Conservation (phyloP, 1,284 basidiomycete genomes). For the Anthracocystis panici-leucophaei region DNA sequence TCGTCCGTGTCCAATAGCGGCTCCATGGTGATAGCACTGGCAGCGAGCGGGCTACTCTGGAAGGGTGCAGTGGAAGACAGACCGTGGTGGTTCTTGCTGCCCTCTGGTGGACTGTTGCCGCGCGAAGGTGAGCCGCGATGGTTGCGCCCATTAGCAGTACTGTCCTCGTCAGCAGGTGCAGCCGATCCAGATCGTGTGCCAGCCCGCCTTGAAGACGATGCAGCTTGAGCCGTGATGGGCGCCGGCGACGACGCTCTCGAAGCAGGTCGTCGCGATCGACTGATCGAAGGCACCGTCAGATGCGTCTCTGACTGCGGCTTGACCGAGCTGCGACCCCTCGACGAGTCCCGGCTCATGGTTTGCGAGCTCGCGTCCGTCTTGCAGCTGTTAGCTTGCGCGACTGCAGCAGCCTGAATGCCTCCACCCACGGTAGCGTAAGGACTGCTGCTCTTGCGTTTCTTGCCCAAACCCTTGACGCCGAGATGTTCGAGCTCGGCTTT, state of each 20-base stretch:
- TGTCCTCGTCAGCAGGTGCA: slow-evolving; percentile 32
- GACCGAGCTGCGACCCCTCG: slow-evolving; percentile 30
- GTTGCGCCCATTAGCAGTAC: slow-evolving; percentile 7
- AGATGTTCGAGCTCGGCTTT: slow-evolving; percentile 63
- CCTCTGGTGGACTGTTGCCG: slow-evolving; percentile 43
- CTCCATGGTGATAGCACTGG: slow-evolving; percentile 52
- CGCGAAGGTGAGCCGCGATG: slow-evolving; percentile 27
- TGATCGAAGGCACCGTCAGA: slow-evolving; percentile 34
- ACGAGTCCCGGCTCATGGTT: slow-evolving; percentile 49
- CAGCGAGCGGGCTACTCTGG: slow-evolving; percentile 51
- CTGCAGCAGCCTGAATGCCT: neutral
- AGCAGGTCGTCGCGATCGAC: slow-evolving; percentile 44
- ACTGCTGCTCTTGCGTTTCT: slow-evolving; percentile 64
- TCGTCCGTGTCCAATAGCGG: slow-evolving; percentile 45
- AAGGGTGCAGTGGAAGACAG: slow-evolving; percentile 48
- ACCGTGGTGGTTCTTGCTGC: slow-evolving; percentile 38
- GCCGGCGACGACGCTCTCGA: slow-evolving; percentile 47
- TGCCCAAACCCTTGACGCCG: slow-evolving; percentile 59
- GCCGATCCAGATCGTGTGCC: slow-evolving; percentile 36
- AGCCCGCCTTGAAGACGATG: slow-evolving; percentile 13
- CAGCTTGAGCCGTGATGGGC: slow-evolving; percentile 25
- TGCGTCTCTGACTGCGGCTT: slow-evolving; percentile 30
- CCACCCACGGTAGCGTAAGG: slow-evolving; percentile 52
- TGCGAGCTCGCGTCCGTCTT: slow-evolving; percentile 10
- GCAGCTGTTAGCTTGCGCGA: slow-evolving; percentile 15